Evolutionary conservation across 345 rosid genomes (phyloP), one percentile per base, ranked within the genome.

Genomic region (Salix brachista): DNA sequence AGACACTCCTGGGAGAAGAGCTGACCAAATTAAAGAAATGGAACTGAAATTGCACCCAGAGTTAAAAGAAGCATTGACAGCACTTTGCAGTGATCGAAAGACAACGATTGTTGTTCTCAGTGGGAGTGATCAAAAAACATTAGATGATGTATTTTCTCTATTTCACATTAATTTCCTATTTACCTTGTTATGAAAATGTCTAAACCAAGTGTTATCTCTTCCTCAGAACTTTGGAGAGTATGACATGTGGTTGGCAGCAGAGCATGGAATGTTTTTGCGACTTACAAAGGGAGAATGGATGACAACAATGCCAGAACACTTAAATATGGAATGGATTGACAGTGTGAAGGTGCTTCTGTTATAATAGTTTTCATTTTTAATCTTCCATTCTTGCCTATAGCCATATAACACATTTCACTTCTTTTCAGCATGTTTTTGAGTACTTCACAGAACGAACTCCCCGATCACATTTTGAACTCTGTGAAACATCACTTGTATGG

Each of bases 291-390:
- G 97, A 72, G 86, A 88, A 7, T 96, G 99, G 99, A 96, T 94
- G 99, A 96, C 99, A 70, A 94, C 99, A 80, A 94, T 96, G 99
- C 99, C 99, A 0, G 99, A 96, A 77, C 99, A 91, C 79, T 87
- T 89, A 78, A 96, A 96, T 84, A 92, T 96, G 97, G 99, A 96
- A 79, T 96, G 99, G 99, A 94, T 94, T 60, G 99, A 96, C 84
- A 92, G 99, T 65, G 94, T 96, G 74, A 91, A 94, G 97, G 99
- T 96, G 75, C 81, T 4, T 75, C 62, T 50, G 54, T 54, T 71
- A n/a, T 37, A 30, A 25, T 77, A 36, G 16, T 42, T 26, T 71
- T 65, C 70, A 41, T 79, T 52, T 71, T 37, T 62, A 34, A 2
- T 26, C 61, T 14, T 77, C 44, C 74, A 39, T 79, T 76, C 65